These are phyloP conservation scores for Sphagnum contortum DNA, from an alignment of 225 moss, liverwort and hornwort species.

Conservation along the genomic window DNA sequence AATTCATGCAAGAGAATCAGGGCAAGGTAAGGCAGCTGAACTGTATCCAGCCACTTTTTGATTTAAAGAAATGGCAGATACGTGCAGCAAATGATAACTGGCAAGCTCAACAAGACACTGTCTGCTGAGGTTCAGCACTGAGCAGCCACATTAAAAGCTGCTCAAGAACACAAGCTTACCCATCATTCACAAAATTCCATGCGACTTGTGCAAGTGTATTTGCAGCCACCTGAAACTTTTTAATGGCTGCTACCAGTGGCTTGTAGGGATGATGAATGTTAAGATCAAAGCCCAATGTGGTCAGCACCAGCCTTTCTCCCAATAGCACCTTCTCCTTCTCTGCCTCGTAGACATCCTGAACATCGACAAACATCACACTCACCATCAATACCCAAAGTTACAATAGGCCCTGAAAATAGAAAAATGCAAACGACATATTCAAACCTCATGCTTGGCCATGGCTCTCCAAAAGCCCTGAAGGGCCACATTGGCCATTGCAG, in stretches of 20 bases:
- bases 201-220: constrained; percentile 84
- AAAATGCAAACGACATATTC: too few species aligned
- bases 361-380: not conserved
- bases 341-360: constrained; percentile 63
- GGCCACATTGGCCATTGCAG: too few species aligned
- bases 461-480: too few species aligned
- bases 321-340: constrained; percentile 76
- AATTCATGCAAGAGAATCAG: too few species aligned
- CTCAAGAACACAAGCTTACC: constrained; percentile 39
- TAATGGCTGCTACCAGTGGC: constrained; percentile 75
- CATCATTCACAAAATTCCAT: constrained; percentile 98
- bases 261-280: constrained; percentile 93
- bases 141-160: constrained; percentile 7
- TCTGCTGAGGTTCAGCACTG: not conserved
- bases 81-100: constrained; percentile 4
- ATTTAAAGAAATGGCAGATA: constrained; percentile 1
- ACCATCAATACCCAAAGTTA: too few species aligned
- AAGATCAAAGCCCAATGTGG: constrained; percentile 79
- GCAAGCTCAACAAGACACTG: not conserved
- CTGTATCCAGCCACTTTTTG: not conserved
- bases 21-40: too few species aligned
- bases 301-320: constrained; percentile 79
- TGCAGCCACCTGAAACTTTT: constrained; percentile 78
- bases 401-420: too few species aligned
- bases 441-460: too few species aligned